phyloP scores from a whole-genome alignment of 345 rosid genomes.

The Diplotaxis tenuifolia region DNA sequence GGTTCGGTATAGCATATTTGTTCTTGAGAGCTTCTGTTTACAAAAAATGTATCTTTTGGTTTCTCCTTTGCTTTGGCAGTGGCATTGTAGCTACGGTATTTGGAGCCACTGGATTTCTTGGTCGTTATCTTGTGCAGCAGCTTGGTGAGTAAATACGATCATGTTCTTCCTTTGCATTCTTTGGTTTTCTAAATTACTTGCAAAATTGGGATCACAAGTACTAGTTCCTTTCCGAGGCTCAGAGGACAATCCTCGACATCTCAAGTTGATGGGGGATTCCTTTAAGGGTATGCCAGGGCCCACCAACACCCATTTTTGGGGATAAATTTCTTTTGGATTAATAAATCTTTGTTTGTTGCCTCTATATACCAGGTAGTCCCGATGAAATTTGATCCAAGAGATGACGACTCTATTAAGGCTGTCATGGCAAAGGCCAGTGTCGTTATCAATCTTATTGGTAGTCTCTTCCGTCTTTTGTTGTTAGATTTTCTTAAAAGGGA shows the following conservation, averaged over 20 bases:
- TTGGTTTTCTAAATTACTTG: neutral
- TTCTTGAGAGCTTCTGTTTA: neutral
- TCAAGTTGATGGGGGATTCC: conserved; percentile 96
- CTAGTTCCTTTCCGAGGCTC: conserved; percentile 95
- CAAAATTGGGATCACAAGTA: conserved; percentile 87
- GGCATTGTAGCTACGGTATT: conserved; percentile 94
- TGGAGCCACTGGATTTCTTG: conserved; percentile 98
- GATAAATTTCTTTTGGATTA: neutral
- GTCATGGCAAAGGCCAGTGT: conserved; percentile 99
- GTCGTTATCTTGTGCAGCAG: conserved; percentile 97
- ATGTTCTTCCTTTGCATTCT: conserved; percentile 1
- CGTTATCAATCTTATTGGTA: conserved; percentile 95
- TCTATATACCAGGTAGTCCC: conserved; percentile 74
- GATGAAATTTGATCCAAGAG: conserved; percentile 85
- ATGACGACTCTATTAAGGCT: conserved; percentile 90
- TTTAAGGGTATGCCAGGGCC: neutral
- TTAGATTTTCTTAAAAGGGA: neutral
- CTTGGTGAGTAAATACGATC: conserved; percentile 96
- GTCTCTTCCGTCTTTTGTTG: neutral
- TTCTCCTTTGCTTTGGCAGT: conserved; percentile 44
- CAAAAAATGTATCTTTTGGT: neutral
- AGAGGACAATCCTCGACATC: conserved; percentile 89
- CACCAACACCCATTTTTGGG: neutral
- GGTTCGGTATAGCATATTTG: neutral
- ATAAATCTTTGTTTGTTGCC: conserved; percentile 4